Evolutionary conservation across 257 asterid genomes (phyloP), one percentile per base, ranked within the genome.

Genomic region (Cruciata laevipes): DNA sequence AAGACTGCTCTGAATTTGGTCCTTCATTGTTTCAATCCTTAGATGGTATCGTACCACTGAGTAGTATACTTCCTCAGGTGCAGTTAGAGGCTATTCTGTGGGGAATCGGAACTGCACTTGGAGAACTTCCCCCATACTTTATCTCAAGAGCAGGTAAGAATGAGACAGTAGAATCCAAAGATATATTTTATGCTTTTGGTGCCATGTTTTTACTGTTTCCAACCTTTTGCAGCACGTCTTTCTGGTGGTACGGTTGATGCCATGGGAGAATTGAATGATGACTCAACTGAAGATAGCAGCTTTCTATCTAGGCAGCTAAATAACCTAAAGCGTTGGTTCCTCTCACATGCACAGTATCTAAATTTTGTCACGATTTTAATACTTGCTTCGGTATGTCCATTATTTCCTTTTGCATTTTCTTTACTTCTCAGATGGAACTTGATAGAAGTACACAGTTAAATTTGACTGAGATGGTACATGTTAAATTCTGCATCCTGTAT

Each of bases 121-220:
- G 98, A 33, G 98, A 92, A 76, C 97, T 92, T 53, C 98, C 97
- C 63, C 98, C 98, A 14, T 92, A 92, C 80, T 92, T 92, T 70
- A 89, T 92, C 76, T 92, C 98, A 70, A 82, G 98, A 83, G 96
- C 98, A 70, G 98, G 98, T 92, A 75, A 56, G 77, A 76, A 66
- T 11, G 55, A 65, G 5, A 38, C 11, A 37, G 59, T n/a, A 18
- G 16, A 49, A 49, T 14, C 3, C 0, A 5, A 13, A 62, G 11
- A 52, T 6, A 33, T 33, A 7, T 47, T 16, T 16, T 21, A 25
- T 42, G 21, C 14, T 20, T 38, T 7, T 2, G 6, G 16, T 35
- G 64, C 37, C 0, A 6, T 35, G 70, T 63, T 42, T 32, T 64
- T 27, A 63, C 7, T 24, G 7, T 17, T 55, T 55, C 47, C 9